Percentiles rank a stretch among this genome's conserved stretches.
Evolutionary conservation across 345 rosid species (phyloP).

Genomic region (Raphanus raphanistrum): DNA sequence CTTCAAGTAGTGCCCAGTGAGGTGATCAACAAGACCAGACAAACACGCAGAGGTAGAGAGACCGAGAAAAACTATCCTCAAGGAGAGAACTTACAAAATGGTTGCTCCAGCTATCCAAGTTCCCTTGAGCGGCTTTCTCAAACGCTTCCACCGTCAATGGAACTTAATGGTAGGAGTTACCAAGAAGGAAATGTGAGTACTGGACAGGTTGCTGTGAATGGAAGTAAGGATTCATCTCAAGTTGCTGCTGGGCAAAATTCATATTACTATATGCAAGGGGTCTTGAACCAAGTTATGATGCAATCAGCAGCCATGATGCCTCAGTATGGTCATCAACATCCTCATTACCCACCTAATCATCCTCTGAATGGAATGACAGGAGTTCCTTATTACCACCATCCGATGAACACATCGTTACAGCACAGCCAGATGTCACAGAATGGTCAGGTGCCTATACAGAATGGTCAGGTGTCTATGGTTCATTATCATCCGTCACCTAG

Average conservation of each 20-base stretch:
- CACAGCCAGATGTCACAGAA: constrained; percentile 52
- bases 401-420: constrained; percentile 62
- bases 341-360: constrained; percentile 56
- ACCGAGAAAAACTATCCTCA: constrained; percentile 10
- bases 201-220: constrained; percentile 40
- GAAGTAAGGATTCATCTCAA: constrained; percentile 50
- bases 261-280: constrained; percentile 75
- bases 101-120: constrained; percentile 8
- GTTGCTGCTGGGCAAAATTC: constrained; percentile 47
- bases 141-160: constrained; percentile 41
- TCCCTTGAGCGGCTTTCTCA: no score
- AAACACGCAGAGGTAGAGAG: constrained; percentile 20
- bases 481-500: constrained; percentile 47
- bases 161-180: constrained; percentile 44
- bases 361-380: constrained; percentile 60
- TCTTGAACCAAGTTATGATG: constrained; percentile 68
- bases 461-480: constrained; percentile 56
- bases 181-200: constrained; percentile 43
- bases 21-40: constrained; percentile 20
- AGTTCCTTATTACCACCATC: constrained; percentile 67
- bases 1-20: constrained; percentile 28
- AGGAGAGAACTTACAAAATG: constrained; percentile 34
- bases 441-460: constrained; percentile 59
- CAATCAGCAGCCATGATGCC: constrained; percentile 62
- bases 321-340: constrained; percentile 69